Evolutionary conservation across 495 filamentous ascomycete species (phyloP).

Genomic region (Aspergillus egyptiacus): DNA sequence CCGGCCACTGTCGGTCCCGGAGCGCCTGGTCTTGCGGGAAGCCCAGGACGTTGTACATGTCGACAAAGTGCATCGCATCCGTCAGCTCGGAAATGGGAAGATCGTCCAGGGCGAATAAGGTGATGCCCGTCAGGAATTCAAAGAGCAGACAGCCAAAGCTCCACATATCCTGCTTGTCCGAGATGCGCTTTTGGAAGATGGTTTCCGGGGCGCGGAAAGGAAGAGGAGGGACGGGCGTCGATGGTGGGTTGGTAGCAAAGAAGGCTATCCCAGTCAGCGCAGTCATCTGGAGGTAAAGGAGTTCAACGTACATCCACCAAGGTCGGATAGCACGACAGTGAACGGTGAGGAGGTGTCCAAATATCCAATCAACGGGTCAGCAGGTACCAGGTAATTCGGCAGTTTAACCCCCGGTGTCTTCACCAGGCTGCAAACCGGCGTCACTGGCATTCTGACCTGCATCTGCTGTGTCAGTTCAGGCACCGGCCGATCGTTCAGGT

Average conservation of each 20-base stretch:
- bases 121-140: constrained; percentile 6
- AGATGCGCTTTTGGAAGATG: no score
- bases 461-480: neutral
- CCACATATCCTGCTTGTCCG: no score
- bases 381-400: constrained; percentile 29
- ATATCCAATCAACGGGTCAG: constrained; percentile 20
- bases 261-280: no score
- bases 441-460: no score
- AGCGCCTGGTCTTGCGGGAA: constrained; percentile 11
- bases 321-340: constrained; percentile 32
- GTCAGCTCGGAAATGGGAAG: neutral
- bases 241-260: no score
- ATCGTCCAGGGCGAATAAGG: constrained; percentile 16
- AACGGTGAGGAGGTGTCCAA: constrained; percentile 19
- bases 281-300: constrained; percentile 15
- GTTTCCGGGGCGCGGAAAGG: no score
- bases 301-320: constrained; percentile 31
- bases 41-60: constrained; percentile 18
- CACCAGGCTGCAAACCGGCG: no score
- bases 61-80: constrained; percentile 21
- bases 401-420: no score
- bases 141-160: no score
- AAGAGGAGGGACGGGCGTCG: no score
- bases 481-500: constrained; percentile 8
- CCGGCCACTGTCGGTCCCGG: neutral